phyloP scores from a whole-genome alignment of 768 basidiomycete genomes.

The Pulveroboletus sp. region DNA sequence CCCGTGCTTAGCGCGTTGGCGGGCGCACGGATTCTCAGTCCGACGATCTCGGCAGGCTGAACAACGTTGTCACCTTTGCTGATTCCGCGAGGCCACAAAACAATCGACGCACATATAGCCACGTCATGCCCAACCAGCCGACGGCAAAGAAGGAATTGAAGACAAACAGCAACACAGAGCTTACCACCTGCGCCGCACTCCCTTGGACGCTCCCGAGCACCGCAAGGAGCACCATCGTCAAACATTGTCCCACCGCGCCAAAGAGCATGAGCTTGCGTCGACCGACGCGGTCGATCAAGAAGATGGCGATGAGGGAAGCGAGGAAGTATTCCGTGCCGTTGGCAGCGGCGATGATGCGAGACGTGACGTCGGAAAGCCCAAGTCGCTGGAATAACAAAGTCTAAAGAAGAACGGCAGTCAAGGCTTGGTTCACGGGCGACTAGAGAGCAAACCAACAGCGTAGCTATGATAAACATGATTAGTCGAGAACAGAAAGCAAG shows the following conservation, averaged over 20 bases:
- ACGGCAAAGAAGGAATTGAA: conserved; percentile 70
- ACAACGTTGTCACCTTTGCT: no score
- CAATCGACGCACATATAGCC: conserved; percentile 51
- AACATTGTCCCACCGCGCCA: conserved; percentile 56
- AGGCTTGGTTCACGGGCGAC: background rate
- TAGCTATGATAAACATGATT: conserved; percentile 20
- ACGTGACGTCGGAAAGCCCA: conserved; percentile 54
- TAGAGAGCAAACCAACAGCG: conserved; percentile 22
- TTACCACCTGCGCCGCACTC: conserved; percentile 45
- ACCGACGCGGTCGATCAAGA: conserved; percentile 67
- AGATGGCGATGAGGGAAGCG: conserved; percentile 68
- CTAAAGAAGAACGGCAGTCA: conserved; percentile 18
- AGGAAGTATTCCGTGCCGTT: conserved; percentile 72
- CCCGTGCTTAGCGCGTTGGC: conserved; percentile 62
- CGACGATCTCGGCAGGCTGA: conserved; percentile 66
- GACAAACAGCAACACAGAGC: conserved; percentile 57
- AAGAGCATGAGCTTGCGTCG: conserved; percentile 69
- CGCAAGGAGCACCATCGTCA: conserved; percentile 59
- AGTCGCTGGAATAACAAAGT: conserved; percentile 55
- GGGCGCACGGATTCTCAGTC: conserved; percentile 56
- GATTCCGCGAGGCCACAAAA: background rate
- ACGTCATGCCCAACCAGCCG: conserved; percentile 70
- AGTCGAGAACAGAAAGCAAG: conserved; percentile 14
- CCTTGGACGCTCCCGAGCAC: conserved; percentile 52
- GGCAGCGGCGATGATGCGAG: conserved; percentile 59